Evolutionary conservation across 2,329 filamentous ascomycete species (phyloP).

Genomic region (Acarospora socialis): DNA sequence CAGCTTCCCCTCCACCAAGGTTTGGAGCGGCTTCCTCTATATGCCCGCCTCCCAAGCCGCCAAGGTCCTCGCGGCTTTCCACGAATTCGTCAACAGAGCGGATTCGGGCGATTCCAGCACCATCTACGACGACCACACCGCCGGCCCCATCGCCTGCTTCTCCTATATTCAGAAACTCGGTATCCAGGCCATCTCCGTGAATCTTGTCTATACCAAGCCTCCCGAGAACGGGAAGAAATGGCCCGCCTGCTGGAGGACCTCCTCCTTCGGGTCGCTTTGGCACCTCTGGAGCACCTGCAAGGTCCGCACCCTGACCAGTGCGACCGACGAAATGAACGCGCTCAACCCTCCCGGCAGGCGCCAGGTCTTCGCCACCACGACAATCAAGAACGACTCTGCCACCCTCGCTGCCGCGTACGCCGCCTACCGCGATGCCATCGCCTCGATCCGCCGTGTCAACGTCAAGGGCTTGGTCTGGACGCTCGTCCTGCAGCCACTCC

Average conservation of each 20-base stretch:
- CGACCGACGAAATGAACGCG: slow-evolving; percentile 22
- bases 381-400: slow-evolving; percentile 22
- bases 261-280: slow-evolving; percentile 19
- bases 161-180: slow-evolving; percentile 15
- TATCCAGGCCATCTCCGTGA: slow-evolving; percentile 22
- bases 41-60: slow-evolving; percentile 14
- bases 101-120: slow-evolving; percentile 3
- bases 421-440: slow-evolving; percentile 19
- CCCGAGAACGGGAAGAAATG: slow-evolving; percentile 16
- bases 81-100: slow-evolving; percentile 13
- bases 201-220: slow-evolving; percentile 16
- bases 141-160: slow-evolving; percentile 19
- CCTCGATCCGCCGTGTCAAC: slow-evolving; percentile 13
- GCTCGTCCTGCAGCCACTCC: slow-evolving; percentile 20
- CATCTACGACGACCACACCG: slow-evolving; percentile 14
- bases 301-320: slow-evolving; percentile 19
- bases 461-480: slow-evolving; percentile 22
- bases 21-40: slow-evolving; percentile 26
- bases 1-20: slow-evolving; percentile 12
- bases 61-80: slow-evolving; percentile 17
- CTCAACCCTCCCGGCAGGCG: slow-evolving; percentile 20
- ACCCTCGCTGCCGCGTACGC: slow-evolving; percentile 19
- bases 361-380: slow-evolving; percentile 24
- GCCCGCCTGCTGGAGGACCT: slow-evolving; percentile 21
- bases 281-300: slow-evolving; percentile 24